phyloP scores from a whole-genome alignment of 2,329 filamentous ascomycete genomes.

The Ceratocystis destructans region DNA sequence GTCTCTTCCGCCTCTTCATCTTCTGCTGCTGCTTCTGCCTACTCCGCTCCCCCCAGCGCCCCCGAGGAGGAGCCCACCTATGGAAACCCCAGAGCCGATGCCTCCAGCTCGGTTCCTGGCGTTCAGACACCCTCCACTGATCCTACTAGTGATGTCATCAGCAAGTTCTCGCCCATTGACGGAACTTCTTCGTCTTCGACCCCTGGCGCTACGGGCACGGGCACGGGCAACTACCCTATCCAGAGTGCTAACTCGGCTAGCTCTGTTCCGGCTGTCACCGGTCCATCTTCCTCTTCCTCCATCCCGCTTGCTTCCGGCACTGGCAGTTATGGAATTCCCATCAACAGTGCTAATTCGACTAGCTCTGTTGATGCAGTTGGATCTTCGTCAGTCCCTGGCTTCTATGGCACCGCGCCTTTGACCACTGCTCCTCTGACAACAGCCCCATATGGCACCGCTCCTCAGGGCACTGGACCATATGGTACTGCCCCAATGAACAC shows the following conservation, averaged over 20 bases:
- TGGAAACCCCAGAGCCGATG: neutral
- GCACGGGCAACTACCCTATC: neutral
- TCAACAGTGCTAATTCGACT: neutral
- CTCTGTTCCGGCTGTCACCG: slow-evolving; percentile 5
- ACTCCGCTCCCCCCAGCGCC: neutral
- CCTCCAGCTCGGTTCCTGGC: neutral
- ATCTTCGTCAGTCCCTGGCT: slow-evolving; percentile 28
- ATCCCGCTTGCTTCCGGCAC: slow-evolving; percentile 25
- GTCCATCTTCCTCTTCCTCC: slow-evolving; percentile 25
- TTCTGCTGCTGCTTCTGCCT: neutral
- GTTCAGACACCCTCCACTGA: neutral
- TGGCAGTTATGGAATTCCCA: slow-evolving; percentile 3
- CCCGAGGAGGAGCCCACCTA: neutral
- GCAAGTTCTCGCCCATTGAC: neutral
- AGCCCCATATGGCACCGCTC: neutral
- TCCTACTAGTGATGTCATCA: neutral
- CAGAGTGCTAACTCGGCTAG: neutral
- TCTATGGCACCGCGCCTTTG: slow-evolving; percentile 19
- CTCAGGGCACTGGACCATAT: neutral
- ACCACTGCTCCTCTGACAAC: neutral
- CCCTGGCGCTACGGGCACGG: neutral
- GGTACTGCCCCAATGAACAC: slow-evolving; percentile 23
- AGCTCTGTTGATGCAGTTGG: slow-evolving; percentile 4
- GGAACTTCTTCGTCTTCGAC: slow-evolving; percentile 2
- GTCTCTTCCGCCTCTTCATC: neutral